Evolutionary conservation across 768 basidiomycete species (phyloP).

Genomic region (Asterophora lycoperdoides): DNA sequence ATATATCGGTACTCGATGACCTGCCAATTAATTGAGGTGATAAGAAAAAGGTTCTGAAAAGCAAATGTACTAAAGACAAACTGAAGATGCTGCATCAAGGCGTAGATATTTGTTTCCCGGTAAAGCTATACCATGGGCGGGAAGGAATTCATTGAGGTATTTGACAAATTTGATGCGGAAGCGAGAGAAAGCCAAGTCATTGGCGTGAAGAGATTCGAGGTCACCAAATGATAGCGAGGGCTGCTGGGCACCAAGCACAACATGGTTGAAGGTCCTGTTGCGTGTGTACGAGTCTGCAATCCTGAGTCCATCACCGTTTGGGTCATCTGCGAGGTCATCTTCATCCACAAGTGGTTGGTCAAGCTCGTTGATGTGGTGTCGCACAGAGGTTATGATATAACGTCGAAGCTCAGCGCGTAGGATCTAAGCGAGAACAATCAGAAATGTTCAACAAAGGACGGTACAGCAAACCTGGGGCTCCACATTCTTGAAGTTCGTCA

Average conservation of each 20-base stretch:
- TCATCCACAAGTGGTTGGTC: neutral
- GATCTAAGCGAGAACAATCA: too few species aligned
- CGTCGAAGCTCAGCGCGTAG: too few species aligned
- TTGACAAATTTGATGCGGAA: neutral
- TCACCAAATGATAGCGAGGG: neutral
- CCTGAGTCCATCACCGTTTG: too few species aligned
- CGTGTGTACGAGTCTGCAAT: too few species aligned
- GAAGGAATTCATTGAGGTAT: neutral
- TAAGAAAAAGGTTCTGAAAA: too few species aligned
- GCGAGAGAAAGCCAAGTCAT: neutral
- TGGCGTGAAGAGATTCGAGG: neutral
- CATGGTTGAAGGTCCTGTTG: neutral
- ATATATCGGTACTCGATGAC: conserved; percentile 21
- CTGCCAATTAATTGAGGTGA: conserved; percentile 4
- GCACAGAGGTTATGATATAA: neutral
- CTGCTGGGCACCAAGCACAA: neutral
- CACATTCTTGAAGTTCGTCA: conserved; percentile 30
- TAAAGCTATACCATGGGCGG: too few species aligned
- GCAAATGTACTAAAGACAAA: neutral
- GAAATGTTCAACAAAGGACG: too few species aligned
- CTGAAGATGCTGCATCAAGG: too few species aligned
- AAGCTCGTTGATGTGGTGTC: neutral
- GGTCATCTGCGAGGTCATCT: neutral
- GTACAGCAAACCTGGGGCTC: conserved; percentile 23
- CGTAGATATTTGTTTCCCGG: too few species aligned